Evolutionary conservation across 2,329 filamentous ascomycete genomes (phyloP), one percentile per base, ranked within the genome.

Genomic region (Exophiala aquamarina): DNA sequence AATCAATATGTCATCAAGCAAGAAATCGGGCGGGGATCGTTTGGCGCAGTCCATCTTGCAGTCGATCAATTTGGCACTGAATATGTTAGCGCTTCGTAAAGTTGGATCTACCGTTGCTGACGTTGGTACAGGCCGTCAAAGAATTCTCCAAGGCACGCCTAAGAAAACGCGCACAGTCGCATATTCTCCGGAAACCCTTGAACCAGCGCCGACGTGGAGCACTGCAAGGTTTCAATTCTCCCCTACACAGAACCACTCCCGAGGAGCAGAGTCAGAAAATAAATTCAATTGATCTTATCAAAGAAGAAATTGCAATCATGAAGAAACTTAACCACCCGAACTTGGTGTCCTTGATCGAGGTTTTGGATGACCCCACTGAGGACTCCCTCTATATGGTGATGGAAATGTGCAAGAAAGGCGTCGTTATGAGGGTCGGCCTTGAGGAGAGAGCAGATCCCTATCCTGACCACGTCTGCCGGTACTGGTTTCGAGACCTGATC

Each of bases 361-460:
- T 98, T 3, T 74, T 98, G 41, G 93, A 97, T 65, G 93, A 97
- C 63, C 92, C 93, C 0, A 85, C 92, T 38, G 90, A 96, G 63
- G 93, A 98, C 67, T 95, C 91, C 3, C 72, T 98, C 10, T 98
- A 96, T 70, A 97, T 98, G 89, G 93, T 98, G 17, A 79, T 98
- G 67, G 93, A 98, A 67, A 95, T 96, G 89, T 98, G 93, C 73
- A 93, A 95, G 63, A 96, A 96, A 66, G 93, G 93, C 1, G 92
- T 96, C 17, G 82, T 96, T 41, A 97, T 97, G 91, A 92, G 91
- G 62, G 89, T 98, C 45, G 89, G 89, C 3, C 72, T 97, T n/a
- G 86, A 87, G 49, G 86, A 95, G 60, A 76, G 79, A 47, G 87
- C 89, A 14, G 82, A 86, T 52, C 91, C 93, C 0, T 96, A 96